These are phyloP conservation scores for Litsea cubeba DNA, from an alignment of 164 flowering plant genomes.

Conservation along the genomic window DNA sequence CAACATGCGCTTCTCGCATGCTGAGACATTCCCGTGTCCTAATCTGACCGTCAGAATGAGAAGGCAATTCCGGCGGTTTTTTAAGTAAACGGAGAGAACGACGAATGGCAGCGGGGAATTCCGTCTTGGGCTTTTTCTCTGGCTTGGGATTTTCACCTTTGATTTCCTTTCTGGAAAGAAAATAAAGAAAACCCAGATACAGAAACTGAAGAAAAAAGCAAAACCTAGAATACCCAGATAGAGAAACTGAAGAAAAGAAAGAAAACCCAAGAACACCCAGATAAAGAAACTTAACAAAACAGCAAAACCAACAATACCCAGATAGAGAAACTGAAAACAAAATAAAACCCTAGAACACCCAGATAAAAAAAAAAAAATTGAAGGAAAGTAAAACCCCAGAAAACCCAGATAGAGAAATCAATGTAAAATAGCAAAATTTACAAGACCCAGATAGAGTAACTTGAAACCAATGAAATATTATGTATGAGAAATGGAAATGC, in stretches of 20 bases:
- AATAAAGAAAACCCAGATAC: neutral
- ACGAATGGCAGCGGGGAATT: constrained; percentile 43
- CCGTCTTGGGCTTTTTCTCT: constrained; percentile 45
- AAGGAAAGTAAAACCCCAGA: no score
- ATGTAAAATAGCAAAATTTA: no score
- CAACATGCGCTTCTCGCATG: constrained; percentile 39
- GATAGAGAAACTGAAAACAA: neutral
- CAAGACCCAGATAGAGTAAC: no score
- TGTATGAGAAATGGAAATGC: neutral
- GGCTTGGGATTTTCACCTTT: constrained; percentile 36
- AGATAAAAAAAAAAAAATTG: no score
- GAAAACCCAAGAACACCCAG: no score
- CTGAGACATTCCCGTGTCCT: constrained; percentile 29
- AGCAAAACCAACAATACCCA: neutral
- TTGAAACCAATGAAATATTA: no score
- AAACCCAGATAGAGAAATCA: no score
- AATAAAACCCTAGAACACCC: no score
- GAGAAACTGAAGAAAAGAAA: neutral
- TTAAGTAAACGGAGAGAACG: constrained; percentile 69
- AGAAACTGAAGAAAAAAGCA: neutral
- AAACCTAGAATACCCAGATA: no score
- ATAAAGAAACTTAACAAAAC: no score
- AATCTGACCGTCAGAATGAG: constrained; percentile 1
- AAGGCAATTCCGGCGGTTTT: constrained; percentile 39
- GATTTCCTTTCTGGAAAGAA: constrained; percentile 31